phyloP scores from a whole-genome alignment of 371 early-diverging fungal genomes.

The Syncephalastrum contaminatum region DNA sequence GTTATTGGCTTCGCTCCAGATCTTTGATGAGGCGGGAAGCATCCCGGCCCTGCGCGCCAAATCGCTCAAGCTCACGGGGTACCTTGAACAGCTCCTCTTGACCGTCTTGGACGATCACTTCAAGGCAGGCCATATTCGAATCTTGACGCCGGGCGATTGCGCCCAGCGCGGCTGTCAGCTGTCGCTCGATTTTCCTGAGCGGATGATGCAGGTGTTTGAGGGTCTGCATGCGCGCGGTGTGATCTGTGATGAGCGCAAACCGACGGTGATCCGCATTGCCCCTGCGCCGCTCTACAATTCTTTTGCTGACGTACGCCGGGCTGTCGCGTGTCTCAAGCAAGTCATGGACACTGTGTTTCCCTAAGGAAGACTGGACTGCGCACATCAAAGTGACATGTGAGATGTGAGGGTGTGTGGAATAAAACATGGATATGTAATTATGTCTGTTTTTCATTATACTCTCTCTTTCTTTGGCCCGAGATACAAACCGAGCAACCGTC shows the following conservation, averaged over 20 bases:
- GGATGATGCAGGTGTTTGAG: constrained; percentile 61
- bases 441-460: too few species aligned
- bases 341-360: constrained; percentile 40
- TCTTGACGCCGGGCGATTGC: constrained; percentile 82
- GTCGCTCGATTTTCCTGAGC: constrained; percentile 66
- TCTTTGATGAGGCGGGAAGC: constrained; percentile 72
- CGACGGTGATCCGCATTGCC: constrained; percentile 90
- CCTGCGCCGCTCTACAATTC: constrained; percentile 90
- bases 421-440: too few species aligned
- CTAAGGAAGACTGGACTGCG: too few species aligned
- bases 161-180: constrained; percentile 87
- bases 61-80: constrained; percentile 77
- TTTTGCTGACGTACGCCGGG: constrained; percentile 73
- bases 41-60: constrained; percentile 71
- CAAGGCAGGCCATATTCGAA: constrained; percentile 48
- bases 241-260: constrained; percentile 88
- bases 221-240: constrained; percentile 69
- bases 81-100: constrained; percentile 68
- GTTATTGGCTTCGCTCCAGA: constrained; percentile 75
- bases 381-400: too few species aligned
- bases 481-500: too few species aligned
- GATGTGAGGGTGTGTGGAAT: too few species aligned
- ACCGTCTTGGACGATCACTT: constrained; percentile 30
- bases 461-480: not conserved
- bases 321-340: constrained; percentile 46